Percentiles rank a stretch among this genome's conserved stretches.
Evolutionary conservation across 1,139 yeast species (phyloP).

Genomic region (Debaryomyces nepalensis): DNA sequence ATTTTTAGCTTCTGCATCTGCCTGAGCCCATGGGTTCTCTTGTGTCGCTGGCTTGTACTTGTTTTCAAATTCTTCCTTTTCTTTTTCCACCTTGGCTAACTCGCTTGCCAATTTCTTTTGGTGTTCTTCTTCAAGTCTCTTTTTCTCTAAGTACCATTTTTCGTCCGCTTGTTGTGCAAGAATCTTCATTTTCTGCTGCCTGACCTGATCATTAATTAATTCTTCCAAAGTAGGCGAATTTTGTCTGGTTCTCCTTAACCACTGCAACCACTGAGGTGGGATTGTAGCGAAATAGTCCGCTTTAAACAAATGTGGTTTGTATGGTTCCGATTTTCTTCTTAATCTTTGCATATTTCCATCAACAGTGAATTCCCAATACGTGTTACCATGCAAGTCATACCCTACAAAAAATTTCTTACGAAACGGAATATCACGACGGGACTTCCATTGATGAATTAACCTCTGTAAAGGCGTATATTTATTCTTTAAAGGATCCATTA

Average conservation of each 20-base stretch:
- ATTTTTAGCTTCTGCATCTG: slow-evolving; percentile 30
- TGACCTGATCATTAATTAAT: slow-evolving; percentile 56
- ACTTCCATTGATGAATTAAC: slow-evolving; percentile 59
- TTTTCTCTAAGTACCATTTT: slow-evolving; percentile 55
- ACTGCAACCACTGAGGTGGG: slow-evolving; percentile 81
- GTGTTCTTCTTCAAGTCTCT: slow-evolving; percentile 39
- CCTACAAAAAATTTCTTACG: slow-evolving; percentile 63
- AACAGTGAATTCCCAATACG: slow-evolving; percentile 78
- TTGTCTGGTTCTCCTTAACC: slow-evolving; percentile 71
- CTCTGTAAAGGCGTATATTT: slow-evolving; percentile 50
- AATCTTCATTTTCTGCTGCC: slow-evolving; percentile 59
- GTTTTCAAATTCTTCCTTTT: slow-evolving; percentile 22
- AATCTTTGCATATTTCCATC: slow-evolving; percentile 53
- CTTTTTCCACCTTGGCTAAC: slow-evolving; percentile 35
- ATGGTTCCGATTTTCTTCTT: slow-evolving; percentile 56
- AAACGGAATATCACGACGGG: slow-evolving; percentile 68
- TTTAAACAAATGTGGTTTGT: slow-evolving; percentile 42
- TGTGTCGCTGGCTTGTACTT: slow-evolving; percentile 3
- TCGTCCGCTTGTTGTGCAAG: slow-evolving; percentile 65
- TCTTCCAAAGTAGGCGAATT: slow-evolving; percentile 67
- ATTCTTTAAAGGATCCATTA: slow-evolving; percentile 42
- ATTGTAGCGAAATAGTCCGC: slow-evolving; percentile 55
- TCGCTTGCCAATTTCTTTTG: slow-evolving; percentile 37
- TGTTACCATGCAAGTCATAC: slow-evolving; percentile 79
- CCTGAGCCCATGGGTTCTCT: slow-evolving; percentile 42